Conservation (phyloP, 2,329 filamentous ascomycete species). For the Rhynchosporium secalis region DNA sequence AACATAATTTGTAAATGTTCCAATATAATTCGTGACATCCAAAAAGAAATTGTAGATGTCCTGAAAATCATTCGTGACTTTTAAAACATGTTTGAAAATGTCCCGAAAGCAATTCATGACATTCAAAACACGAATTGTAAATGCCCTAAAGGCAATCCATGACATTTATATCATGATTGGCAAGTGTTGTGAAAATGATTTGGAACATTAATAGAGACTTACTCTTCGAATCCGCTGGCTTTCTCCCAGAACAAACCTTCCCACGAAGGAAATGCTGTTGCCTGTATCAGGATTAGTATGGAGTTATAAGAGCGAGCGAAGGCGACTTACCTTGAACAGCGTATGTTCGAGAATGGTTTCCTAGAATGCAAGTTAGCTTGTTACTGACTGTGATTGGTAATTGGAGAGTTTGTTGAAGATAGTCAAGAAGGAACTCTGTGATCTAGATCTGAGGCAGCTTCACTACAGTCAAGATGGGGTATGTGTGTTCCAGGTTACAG, state of each 20-base stretch:
- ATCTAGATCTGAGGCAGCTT: too few species aligned
- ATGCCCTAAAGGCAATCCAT: not conserved
- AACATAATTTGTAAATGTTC: not conserved
- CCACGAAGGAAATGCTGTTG: conserved; percentile 95
- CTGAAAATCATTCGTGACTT: too few species aligned
- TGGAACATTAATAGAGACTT: too few species aligned
- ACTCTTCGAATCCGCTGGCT: conserved; percentile 13
- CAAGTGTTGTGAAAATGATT: not conserved
- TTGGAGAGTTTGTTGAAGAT: too few species aligned
- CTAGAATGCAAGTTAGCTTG: conserved; percentile 17
- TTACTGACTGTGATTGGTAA: too few species aligned
- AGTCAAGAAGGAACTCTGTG: too few species aligned
- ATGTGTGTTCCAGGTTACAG: too few species aligned
- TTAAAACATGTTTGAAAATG: too few species aligned
- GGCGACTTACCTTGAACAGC: conserved; percentile 65
- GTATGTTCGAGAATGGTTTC: conserved; percentile 98
- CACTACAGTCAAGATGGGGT: too few species aligned
- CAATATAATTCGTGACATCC: not conserved
- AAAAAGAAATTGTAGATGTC: too few species aligned
- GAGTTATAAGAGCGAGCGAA: too few species aligned
- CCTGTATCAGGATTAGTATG: conserved; percentile 39
- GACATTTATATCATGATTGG: not conserved
- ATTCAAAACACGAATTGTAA: not conserved
- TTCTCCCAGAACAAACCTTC: conserved; percentile 83
- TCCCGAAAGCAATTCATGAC: too few species aligned